Evolutionary conservation across 1,284 basidiomycete genomes (phyloP), one percentile per base, ranked within the genome.

Genomic region (Phylloboletellus chloephorus): DNA sequence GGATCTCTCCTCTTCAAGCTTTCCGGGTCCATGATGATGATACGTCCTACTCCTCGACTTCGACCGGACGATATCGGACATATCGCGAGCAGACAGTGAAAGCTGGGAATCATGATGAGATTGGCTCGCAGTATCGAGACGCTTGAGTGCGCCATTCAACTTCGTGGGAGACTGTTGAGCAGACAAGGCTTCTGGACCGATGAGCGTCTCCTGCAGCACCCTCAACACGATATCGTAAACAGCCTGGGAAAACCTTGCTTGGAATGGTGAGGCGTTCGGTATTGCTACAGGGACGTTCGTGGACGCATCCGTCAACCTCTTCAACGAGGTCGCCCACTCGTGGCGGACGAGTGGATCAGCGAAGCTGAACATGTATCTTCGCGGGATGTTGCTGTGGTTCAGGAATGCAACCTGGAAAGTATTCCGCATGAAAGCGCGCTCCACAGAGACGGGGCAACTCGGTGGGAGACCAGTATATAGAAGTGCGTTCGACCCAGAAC

Each of bases 331-430:
- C 0, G 74, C 75, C 88, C 90, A 94, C 49, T 82, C 78, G 46
- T 82, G 75, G 13, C 81, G 77, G 19, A 85, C 72, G 13, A 85
- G 67, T 1, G 80, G 72, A 52, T 90, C 86, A 37, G 85, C 78
- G 30, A 95, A 81, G 52, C 88, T 91, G 69, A 95, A 95, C 79
- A 95, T 90, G 65, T 96, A 96, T 58, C 83, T 81, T 50, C 91
- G 76, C 61, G 84, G 86, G 42, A 68, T 51, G 19, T 80, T 79
- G 12, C 69, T 61, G 50, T 85, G 82, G 51, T 85, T 84, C 31
- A 76, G 53, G 65, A 96, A 96, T 3, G 88, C 81, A 16, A 96
- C 66, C 58, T 94, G 88, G 71, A 96, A 92, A 0, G 90, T 94
- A 58, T 94, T 85, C 37, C 82, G 79, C 92, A 96, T 95, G 67